A percentile compares a stretch with the other conserved stretches of the same genome.
Evolutionary conservation across 2,329 filamentous ascomycete species (phyloP).

Genomic region (Fusarium staphyleae): DNA sequence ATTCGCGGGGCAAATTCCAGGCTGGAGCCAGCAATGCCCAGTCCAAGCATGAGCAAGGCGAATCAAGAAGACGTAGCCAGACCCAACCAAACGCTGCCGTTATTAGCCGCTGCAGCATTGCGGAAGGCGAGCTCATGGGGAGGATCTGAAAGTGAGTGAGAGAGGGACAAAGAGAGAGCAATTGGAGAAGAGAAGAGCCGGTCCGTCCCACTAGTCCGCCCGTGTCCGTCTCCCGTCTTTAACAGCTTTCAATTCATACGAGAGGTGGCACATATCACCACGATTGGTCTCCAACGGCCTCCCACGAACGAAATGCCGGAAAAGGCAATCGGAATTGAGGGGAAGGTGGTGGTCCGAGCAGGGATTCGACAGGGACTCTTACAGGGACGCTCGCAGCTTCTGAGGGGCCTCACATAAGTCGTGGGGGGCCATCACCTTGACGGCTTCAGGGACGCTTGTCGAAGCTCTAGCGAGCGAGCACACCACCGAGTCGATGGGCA

Average conservation of each 20-base stretch:
- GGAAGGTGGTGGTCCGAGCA: constrained; percentile 33
- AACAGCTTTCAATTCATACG: constrained; percentile 11
- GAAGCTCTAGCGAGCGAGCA: constrained; percentile 18
- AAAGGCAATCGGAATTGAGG: constrained; percentile 31
- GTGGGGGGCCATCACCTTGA: constrained; percentile 36
- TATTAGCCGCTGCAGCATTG: constrained; percentile 28
- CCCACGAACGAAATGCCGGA: constrained; percentile 26
- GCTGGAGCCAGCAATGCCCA: constrained; percentile 11
- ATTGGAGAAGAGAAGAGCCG: constrained; percentile 27
- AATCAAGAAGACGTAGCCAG: constrained; percentile 8
- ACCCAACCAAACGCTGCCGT: constrained; percentile 35
- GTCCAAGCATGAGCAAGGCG: constrained; percentile 31
- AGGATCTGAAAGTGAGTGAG: constrained; percentile 4
- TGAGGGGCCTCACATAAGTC: constrained; percentile 33
- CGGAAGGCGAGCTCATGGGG: constrained; percentile 15
- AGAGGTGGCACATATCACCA: constrained; percentile 10
- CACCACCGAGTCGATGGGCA: constrained; percentile 27
- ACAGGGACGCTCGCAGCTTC: constrained; percentile 24
- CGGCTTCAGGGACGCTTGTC: constrained; percentile 30
- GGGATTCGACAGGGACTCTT: constrained; percentile 26
- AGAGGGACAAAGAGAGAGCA: constrained; percentile 17
- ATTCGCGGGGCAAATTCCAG: constrained; percentile 30
- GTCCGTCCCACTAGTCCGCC: constrained; percentile 42
- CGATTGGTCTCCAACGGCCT: constrained; percentile 24
- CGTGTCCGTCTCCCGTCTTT: constrained; percentile 12